A percentile compares a stretch with the other conserved stretches of the same genome.
phyloP scores from a whole-genome alignment of 495 filamentous ascomycete species.

The Podospora conica region DNA sequence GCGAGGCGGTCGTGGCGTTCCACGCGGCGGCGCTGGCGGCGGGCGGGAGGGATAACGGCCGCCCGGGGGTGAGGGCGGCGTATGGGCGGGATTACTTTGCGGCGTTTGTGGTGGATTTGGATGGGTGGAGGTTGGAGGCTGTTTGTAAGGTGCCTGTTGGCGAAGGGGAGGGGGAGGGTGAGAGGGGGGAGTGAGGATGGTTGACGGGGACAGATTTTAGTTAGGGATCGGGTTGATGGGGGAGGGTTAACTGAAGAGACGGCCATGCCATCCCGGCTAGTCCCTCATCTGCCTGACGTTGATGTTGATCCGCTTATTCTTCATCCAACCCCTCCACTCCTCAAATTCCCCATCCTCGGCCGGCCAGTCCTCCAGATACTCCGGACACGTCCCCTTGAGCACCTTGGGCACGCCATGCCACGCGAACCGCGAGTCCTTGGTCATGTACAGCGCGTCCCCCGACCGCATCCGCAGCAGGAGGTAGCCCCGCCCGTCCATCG shows the following conservation, averaged over 20 bases:
- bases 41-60: slow-evolving; percentile 33
- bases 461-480: slow-evolving; percentile 64
- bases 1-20: slow-evolving; percentile 33
- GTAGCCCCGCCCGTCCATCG: slow-evolving; percentile 31
- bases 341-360: slow-evolving; percentile 46
- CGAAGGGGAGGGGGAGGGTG: background rate
- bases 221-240: too few relatives aligned
- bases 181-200: background rate
- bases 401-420: slow-evolving; percentile 94
- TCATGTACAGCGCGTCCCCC: slow-evolving; percentile 81
- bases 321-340: slow-evolving; percentile 79
- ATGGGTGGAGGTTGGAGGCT: slow-evolving; percentile 38
- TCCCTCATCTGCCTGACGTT: slow-evolving; percentile 89
- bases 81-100: slow-evolving; percentile 38
- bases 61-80: slow-evolving; percentile 30
- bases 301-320: slow-evolving; percentile 75
- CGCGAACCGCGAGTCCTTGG: slow-evolving; percentile 67
- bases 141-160: slow-evolving; percentile 22
- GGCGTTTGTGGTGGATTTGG: slow-evolving; percentile 37
- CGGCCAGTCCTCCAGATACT: slow-evolving; percentile 71
- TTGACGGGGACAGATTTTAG: too few relatives aligned
- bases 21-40: slow-evolving; percentile 28
- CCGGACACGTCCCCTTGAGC: slow-evolving; percentile 67
- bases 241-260: too few relatives aligned
- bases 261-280: too few relatives aligned